Evolutionary conservation across 2,329 filamentous ascomycete genomes (phyloP).

Genomic region (Monosporascus sp.): DNA sequence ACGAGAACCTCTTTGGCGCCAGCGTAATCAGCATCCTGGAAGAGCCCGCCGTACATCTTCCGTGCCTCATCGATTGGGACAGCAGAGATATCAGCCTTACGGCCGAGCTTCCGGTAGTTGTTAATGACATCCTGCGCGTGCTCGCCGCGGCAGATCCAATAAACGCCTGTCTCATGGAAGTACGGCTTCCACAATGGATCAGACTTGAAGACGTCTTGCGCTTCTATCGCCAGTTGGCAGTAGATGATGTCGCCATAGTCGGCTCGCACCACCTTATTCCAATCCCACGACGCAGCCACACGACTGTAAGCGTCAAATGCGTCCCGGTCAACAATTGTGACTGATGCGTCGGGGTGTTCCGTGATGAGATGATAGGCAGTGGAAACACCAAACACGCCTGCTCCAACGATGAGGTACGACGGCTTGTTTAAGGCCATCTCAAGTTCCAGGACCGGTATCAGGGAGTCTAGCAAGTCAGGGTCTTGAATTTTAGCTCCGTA

Average conservation of each 20-base stretch:
- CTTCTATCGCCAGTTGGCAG: slow-evolving; percentile 56
- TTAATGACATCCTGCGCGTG: slow-evolving; percentile 45
- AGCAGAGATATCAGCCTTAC: slow-evolving; percentile 34
- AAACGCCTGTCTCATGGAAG: slow-evolving; percentile 57
- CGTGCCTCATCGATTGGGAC: slow-evolving; percentile 39
- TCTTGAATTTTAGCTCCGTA: not conserved
- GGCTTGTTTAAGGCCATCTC: not conserved
- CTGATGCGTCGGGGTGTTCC: slow-evolving; percentile 38
- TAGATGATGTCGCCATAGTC: slow-evolving; percentile 61
- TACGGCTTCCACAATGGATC: slow-evolving; percentile 51
- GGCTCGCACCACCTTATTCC: slow-evolving; percentile 65
- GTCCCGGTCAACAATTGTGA: slow-evolving; percentile 51
- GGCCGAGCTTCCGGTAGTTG: slow-evolving; percentile 44
- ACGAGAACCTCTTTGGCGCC: slow-evolving; percentile 54
- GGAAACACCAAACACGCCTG: slow-evolving; percentile 57
- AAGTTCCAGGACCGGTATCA: not conserved
- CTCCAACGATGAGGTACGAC: slow-evolving; percentile 52
- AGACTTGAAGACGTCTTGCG: slow-evolving; percentile 52
- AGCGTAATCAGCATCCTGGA: slow-evolving; percentile 54
- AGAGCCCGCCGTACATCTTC: slow-evolving; percentile 51
- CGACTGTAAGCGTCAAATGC: slow-evolving; percentile 40
- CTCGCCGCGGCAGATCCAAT: slow-evolving; percentile 47
- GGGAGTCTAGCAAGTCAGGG: not conserved
- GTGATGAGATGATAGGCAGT: slow-evolving; percentile 54
- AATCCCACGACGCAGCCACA: slow-evolving; percentile 61